Base-by-base conservation (phyloP, 306 rosid genomes). In the Vicia faba region DNA sequence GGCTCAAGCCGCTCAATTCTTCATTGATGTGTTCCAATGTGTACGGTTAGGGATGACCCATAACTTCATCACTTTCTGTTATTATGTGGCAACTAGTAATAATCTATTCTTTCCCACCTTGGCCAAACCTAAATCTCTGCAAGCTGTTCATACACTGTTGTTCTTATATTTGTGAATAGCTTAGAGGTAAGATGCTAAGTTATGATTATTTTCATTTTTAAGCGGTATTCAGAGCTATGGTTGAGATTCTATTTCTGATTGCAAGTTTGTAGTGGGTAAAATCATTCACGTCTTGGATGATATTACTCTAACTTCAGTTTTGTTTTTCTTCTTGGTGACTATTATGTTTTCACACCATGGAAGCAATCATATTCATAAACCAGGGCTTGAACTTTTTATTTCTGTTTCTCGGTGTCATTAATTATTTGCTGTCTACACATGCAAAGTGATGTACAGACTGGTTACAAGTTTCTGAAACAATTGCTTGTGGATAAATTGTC, bases 211-310 rank as follows among this genome's bases (percentile, higher is more conserved):
- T 59, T 38, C 8, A 59, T 10, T 35, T 59, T 35, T 44, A 35
- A 16, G 28, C 12, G 8, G 63, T 57, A n/a, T 59, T 33, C 18
- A 12, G 14, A 50, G 49, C 33, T 57, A 12, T 35, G 61, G 40
- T 50, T 58, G 51, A 49, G 53, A 46, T 58, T 66, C 62, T 23
- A 29, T 54, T 73, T 64, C 57, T 31, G 4, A 28, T 64, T 54
- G 19, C 31, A 29, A 56, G 35, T 69, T 40, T 23, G 14, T 51
- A 50, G 29, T 55, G 72, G 29, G 20, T 66, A 35, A 66, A 66
- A 33, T 59, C 26, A n/a, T 11, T 58, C 19, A 51, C 43, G 6
- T 43, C 39, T 12, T 54, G 9, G 5, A 44, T 64, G 39, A 40
- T 64, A 29, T 66, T 33, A 26, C 51, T 16, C 58, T 49, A 46